Base-by-base conservation (phyloP, 1,139 yeast species). In the Lizanozyma gosingica region DNA sequence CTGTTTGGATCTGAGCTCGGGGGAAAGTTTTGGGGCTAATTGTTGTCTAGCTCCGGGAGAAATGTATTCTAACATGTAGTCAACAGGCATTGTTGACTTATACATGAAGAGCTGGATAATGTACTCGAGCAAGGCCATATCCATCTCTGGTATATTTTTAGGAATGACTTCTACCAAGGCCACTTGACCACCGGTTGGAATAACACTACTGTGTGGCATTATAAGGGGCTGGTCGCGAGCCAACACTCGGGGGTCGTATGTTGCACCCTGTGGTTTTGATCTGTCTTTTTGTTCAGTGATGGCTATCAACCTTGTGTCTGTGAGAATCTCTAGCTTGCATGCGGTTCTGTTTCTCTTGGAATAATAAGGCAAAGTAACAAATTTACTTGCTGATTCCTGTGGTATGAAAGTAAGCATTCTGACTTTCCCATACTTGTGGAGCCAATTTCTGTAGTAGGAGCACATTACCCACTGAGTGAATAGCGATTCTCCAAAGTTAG, bases 31-130 rank as follows among this genome's bases (percentile, higher is more conserved):
- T 2, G 64, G 62, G 0, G 48, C 45, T 41, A 80, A 69, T 45
- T 80, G 79, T n/a, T 78, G 83, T 4, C 62, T 72, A 0, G 94
- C 95, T 1, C 96, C 97, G 1, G 95, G 90, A 0, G 95, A 95
- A 14, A 90, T 59, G 15, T 73, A 67, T 14, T 67, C 63, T 2
- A 84, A 51, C 2, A 74, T 67, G 4, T 76, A 78, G 3, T 44
- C 37, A 4, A 87, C 53, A 1, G 75, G 72, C 17, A 69, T 67
- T 3, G 71, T 67, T 15, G 74, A 65, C 37, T 73, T 62, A 37
- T 79, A 71, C 67, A 82, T 75, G 36, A 90, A 58, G 47, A 77
- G 75, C 50, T 81, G 82, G 16, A 81, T 69, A 14, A 87, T 77
- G 47, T 75, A 77, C 45, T 86, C 94, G 60, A 83, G 73, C 36